These are phyloP conservation scores for Boletus barrowsii DNA, from an alignment of 768 basidiomycete genomes.

Conservation along the genomic window DNA sequence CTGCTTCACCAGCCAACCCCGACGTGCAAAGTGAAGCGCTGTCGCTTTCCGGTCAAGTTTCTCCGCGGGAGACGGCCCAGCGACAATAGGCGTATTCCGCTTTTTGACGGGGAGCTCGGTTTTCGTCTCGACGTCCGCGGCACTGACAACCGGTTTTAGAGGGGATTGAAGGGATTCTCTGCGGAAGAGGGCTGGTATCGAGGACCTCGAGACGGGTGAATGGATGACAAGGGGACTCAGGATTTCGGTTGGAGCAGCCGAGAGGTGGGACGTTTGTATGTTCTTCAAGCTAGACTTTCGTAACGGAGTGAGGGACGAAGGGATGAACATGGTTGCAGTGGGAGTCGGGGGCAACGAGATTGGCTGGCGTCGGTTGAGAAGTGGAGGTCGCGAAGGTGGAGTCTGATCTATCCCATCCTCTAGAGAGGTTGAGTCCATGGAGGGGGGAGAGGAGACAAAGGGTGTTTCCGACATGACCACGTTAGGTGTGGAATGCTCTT, in stretches of 20 bases:
- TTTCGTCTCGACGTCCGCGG: conserved; percentile 9
- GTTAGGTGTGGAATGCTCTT: neutral
- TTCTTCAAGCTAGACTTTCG: conserved; percentile 23
- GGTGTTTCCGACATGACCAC: neutral
- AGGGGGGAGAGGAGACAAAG: conserved; percentile 15
- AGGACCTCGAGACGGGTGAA: conserved; percentile 22
- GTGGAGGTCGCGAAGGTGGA: conserved; percentile 24
- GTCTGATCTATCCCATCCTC: conserved; percentile 9
- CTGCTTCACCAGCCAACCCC: conserved; percentile 38
- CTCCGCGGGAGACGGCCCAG: neutral
- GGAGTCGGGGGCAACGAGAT: conserved; percentile 36
- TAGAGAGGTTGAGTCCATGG: conserved; percentile 5
- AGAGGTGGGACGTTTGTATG: conserved; percentile 25
- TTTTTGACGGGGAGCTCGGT: conserved; percentile 5
- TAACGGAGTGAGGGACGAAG: conserved; percentile 10
- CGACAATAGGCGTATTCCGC: neutral
- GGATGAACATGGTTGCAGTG: conserved; percentile 19
- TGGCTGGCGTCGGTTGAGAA: conserved; percentile 27
- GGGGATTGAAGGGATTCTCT: conserved; percentile 26
- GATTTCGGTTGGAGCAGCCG: conserved; percentile 26
- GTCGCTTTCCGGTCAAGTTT: conserved; percentile 31
- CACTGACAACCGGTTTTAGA: conserved; percentile 16
- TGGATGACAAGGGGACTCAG: conserved; percentile 30
- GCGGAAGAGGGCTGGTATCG: conserved; percentile 18
- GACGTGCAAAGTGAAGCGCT: conserved; percentile 42